Conservation (phyloP, 2,329 filamentous ascomycete genomes). For the Colletotrichum magnum region DNA sequence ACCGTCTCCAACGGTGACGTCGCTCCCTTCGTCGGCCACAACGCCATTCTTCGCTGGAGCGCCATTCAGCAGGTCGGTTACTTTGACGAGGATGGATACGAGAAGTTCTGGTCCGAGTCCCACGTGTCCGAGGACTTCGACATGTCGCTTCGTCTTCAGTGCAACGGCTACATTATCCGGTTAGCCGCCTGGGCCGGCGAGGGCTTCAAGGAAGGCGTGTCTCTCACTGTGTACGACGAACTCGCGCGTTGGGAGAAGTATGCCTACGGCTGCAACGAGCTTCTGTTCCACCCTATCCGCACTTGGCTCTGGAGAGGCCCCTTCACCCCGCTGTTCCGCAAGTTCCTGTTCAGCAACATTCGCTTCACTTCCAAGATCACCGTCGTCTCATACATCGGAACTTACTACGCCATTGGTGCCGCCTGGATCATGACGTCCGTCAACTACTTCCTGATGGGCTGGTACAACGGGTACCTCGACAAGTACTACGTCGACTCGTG, state of each 20-base stretch:
- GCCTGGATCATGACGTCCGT: constrained; percentile 80
- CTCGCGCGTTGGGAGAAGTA: constrained; percentile 90
- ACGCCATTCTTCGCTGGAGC: constrained; percentile 81
- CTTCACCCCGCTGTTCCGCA: constrained; percentile 83
- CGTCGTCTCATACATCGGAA: constrained; percentile 83
- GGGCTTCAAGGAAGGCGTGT: constrained; percentile 88
- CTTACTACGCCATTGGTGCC: constrained; percentile 84
- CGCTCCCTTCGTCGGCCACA: constrained; percentile 86
- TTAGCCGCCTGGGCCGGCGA: constrained; percentile 80
- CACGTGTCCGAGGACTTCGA: constrained; percentile 88
- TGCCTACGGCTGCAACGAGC: constrained; percentile 86
- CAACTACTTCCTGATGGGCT: constrained; percentile 84
- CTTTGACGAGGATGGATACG: constrained; percentile 77
- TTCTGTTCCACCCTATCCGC: constrained; percentile 83
- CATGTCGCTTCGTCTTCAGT: constrained; percentile 83
- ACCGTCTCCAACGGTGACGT: constrained; percentile 84
- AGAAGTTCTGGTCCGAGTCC: constrained; percentile 86
- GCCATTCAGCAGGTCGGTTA: constrained; percentile 82
- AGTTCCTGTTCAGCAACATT: constrained; percentile 81
- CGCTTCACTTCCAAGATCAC: constrained; percentile 83
- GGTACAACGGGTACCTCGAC: constrained; percentile 83
- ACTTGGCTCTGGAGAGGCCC: constrained; percentile 82
- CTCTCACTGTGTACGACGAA: constrained; percentile 87
- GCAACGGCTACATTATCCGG: constrained; percentile 79
- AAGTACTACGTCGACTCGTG: constrained; percentile 86